Evolutionary conservation across 208 protist species (phyloP), one percentile per base, ranked within the genome.

Genomic region (Phytomonas sp.): DNA sequence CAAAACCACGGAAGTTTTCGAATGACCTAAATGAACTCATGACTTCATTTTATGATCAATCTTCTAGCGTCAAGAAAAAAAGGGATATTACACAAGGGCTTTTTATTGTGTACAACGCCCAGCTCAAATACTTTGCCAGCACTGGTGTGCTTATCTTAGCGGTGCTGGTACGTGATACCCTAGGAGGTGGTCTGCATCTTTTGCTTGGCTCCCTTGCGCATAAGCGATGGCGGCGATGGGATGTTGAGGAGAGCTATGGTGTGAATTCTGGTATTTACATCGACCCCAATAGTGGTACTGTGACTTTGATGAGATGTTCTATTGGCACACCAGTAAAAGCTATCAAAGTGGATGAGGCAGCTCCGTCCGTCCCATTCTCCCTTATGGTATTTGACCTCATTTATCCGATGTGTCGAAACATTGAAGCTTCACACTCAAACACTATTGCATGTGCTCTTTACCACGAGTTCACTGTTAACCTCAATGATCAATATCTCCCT

Each of bases 321-420:
- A 61, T 92, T 2, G 75, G 59, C 0, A 23, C 69, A 0, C 87
- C 83, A 10, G 34, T 75, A 49, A 19, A 49, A 49, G 40, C 14
- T 4, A 49, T 49, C 10, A 1, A 66, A 16, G 71, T 74, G 11
- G 71, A 75, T 29, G 52, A 71, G 29, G 30, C 59, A 2, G 75
- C 84, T 7, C 82, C 83, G n/a, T 77, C 78, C 31, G 19, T 79
- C 12, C 63, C 81, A 14, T 68, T 87, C 70, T 81, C 82, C 26
- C 73, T 92, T n/a, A 83, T 75, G 10, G 70, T 80, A n/a, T 87
- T 92, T 64, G 80, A 87, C 29, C 76, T 74, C 63, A 64, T 86
- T 49, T 4, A 49, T 2, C 40, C 40, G 19, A 3, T 19, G 14
- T 23, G 6, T 49, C 40, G 40, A 49, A 4, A 12, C 40, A 49